A percentile compares a stretch with the other conserved stretches of the same genome.
Conservation (phyloP, 768 basidiomycete genomes). For the Boletus rufocinnamomeus region DNA sequence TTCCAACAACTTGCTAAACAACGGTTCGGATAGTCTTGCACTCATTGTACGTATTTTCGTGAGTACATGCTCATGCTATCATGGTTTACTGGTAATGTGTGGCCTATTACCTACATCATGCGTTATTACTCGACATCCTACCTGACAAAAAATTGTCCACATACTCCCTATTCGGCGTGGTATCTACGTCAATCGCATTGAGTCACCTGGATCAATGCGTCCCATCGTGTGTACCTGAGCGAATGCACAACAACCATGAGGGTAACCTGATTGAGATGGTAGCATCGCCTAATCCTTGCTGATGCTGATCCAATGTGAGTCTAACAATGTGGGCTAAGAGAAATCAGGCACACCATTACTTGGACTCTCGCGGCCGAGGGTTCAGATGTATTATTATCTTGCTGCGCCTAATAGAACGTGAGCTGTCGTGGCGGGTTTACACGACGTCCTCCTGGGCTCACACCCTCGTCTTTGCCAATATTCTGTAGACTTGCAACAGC, state of each 20-base stretch:
- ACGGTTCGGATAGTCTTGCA: constrained; percentile 48
- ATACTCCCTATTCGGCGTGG: too few relatives aligned
- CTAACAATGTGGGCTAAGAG: neutral
- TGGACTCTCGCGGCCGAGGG: neutral
- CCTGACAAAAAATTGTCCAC: too few relatives aligned
- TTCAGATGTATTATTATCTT: neutral
- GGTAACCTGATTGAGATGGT: neutral
- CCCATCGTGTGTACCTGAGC: neutral
- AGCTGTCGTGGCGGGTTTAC: neutral
- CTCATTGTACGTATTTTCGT: neutral
- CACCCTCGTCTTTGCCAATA: too few relatives aligned
- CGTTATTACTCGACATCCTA: too few relatives aligned
- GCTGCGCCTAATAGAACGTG: neutral
- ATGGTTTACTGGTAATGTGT: neutral
- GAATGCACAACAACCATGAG: neutral
- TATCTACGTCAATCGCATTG: neutral
- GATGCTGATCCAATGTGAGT: neutral
- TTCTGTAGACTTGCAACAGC: too few relatives aligned
- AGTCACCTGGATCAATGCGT: neutral
- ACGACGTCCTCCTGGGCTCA: too few relatives aligned
- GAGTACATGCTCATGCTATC: constrained; percentile 13
- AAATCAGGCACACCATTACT: neutral
- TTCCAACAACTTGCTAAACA: constrained; percentile 90
- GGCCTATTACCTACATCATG: too few relatives aligned
- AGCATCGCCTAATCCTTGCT: neutral